A percentile compares a stretch with the other conserved stretches of the same genome.
Evolutionary conservation across 2,329 filamentous ascomycete genomes (phyloP).

Genomic region (Lanzia echinophila): DNA sequence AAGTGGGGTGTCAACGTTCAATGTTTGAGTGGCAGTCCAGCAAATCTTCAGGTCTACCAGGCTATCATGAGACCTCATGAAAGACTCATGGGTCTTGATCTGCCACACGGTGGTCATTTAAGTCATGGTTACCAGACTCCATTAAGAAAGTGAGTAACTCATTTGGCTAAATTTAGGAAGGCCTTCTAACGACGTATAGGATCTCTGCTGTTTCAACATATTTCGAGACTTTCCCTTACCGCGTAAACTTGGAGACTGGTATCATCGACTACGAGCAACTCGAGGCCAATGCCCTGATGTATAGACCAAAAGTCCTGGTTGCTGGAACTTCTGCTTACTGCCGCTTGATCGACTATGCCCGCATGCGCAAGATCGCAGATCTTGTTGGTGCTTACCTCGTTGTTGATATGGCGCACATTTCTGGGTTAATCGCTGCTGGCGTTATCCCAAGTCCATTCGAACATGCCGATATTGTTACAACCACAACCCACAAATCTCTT

Average conservation of each 20-base stretch:
- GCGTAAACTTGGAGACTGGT: constrained; percentile 80
- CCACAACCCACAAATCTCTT: constrained; percentile 98
- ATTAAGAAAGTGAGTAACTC: constrained; percentile 65
- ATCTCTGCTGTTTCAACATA: constrained; percentile 98
- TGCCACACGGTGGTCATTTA: constrained; percentile 92
- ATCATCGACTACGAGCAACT: constrained; percentile 96
- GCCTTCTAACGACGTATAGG: constrained; percentile 34
- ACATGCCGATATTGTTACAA: constrained; percentile 93
- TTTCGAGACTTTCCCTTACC: constrained; percentile 98
- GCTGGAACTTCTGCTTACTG: constrained; percentile 98
- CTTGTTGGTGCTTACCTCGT: constrained; percentile 90
- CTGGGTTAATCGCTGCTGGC: constrained; percentile 84
- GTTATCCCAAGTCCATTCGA: constrained; percentile 92
- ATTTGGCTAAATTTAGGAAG: not conserved
- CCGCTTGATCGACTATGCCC: constrained; percentile 91
- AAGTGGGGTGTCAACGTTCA: constrained; percentile 99
- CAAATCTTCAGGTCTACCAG: constrained; percentile 97
- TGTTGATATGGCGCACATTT: constrained; percentile 98
- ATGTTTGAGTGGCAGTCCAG: constrained; percentile 84
- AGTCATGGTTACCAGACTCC: constrained; percentile 98
- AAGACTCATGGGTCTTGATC: constrained; percentile 92
- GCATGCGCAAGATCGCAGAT: constrained; percentile 95
- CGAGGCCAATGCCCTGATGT: constrained; percentile 82
- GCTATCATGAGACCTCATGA: constrained; percentile 94
- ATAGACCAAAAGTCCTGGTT: constrained; percentile 92